phyloP scores from a whole-genome alignment of 2,329 filamentous ascomycete genomes.

The Fusarium concolor region DNA sequence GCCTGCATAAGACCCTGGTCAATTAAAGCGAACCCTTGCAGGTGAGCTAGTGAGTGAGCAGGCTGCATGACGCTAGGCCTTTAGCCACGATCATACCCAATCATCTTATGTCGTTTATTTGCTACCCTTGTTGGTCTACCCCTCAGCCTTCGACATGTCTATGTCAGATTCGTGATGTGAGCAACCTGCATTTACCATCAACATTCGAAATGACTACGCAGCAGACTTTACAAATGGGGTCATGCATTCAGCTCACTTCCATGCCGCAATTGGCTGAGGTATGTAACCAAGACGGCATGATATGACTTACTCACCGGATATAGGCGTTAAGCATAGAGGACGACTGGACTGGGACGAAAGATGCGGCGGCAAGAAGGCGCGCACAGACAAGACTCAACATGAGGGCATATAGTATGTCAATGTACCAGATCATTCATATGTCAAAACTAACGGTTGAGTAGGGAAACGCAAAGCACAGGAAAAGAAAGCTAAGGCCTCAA shows the following conservation, averaged over 20 bases:
- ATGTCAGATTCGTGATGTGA: slow-evolving; percentile 34
- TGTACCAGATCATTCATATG: too few species aligned
- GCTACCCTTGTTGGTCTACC: slow-evolving; percentile 9
- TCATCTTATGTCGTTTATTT: background rate
- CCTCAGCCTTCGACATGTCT: background rate
- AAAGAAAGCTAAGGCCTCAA: background rate
- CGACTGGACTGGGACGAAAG: slow-evolving; percentile 59
- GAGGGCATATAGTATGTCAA: too few species aligned
- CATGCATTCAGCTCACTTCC: slow-evolving; percentile 12
- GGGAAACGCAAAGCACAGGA: slow-evolving; percentile 22
- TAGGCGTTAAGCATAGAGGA: slow-evolving; percentile 55
- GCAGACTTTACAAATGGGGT: background rate
- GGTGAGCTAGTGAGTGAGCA: slow-evolving; percentile 27
- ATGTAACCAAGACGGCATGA: background rate
- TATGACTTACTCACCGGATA: slow-evolving; percentile 13
- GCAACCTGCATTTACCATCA: slow-evolving; percentile 38
- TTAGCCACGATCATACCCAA: background rate
- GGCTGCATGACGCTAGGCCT: slow-evolving; percentile 23
- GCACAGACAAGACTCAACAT: slow-evolving; percentile 60
- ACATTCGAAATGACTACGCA: background rate
- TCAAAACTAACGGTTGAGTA: background rate
- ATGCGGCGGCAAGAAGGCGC: slow-evolving; percentile 55
- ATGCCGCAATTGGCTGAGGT: slow-evolving; percentile 29
- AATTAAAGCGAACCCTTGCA: too few species aligned
- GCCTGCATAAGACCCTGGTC: background rate